These are phyloP conservation scores for Colletotrichum sp. DNA, from an alignment of 2,329 filamentous ascomycete genomes.

Conservation along the genomic window DNA sequence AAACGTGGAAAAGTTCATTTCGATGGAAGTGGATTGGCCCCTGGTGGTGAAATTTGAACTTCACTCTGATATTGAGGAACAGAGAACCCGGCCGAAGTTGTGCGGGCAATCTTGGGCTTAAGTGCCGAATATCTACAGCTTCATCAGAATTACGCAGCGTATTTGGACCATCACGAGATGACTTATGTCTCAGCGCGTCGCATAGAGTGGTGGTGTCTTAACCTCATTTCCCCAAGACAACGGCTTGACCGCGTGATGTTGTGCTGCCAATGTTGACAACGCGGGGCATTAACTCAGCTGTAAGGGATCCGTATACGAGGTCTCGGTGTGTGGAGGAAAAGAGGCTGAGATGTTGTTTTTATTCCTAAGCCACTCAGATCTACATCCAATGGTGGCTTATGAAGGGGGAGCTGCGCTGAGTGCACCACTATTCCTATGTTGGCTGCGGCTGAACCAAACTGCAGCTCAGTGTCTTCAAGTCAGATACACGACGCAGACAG, in stretches of 20 bases:
- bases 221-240: neutral
- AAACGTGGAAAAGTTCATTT: neutral
- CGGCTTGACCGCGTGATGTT: neutral
- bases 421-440: rapidly evolving
- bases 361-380: neutral
- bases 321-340: rapidly evolving
- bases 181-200: neutral
- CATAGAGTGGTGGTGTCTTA: neutral
- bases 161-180: neutral
- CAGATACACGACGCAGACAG: neutral
- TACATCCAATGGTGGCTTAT: neutral
- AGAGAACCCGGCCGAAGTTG: neutral
- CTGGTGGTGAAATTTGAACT: neutral
- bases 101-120: neutral
- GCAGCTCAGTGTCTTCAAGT: neutral
- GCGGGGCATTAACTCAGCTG: neutral
- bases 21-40: neutral
- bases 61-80: neutral
- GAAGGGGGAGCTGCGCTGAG: neutral
- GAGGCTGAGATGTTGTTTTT: neutral
- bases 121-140: neutral
- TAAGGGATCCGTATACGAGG: neutral
- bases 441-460: rapidly evolving
- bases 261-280: neutral
- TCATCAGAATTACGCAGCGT: neutral